These are phyloP conservation scores for Ceratocystis cacaofunesta DNA, from an alignment of 2,329 filamentous ascomycete genomes.

Conservation along the genomic window DNA sequence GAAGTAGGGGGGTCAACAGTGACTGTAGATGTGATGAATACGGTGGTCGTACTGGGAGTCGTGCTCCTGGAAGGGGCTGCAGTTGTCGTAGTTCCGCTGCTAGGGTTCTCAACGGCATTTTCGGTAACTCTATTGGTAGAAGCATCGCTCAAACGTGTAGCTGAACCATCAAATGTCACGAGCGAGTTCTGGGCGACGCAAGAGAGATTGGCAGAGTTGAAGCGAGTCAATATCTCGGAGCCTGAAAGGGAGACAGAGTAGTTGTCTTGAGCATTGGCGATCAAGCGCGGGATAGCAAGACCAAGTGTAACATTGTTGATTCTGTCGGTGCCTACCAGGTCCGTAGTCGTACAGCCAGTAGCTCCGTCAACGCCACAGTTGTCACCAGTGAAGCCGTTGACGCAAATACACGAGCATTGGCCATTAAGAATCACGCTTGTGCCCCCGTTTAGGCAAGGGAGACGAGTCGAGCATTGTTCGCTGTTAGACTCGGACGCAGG, in stretches of 20 bases:
- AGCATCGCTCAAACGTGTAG: conserved; percentile 24
- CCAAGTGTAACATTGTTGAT: conserved; percentile 64
- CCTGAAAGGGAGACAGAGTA: conserved; percentile 65
- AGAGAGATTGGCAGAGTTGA: conserved; percentile 60
- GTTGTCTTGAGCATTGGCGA: conserved; percentile 47
- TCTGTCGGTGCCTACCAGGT: conserved; percentile 25
- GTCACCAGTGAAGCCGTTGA: conserved; percentile 63
- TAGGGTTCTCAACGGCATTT: background rate
- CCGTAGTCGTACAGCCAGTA: conserved; percentile 39
- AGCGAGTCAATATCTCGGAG: conserved; percentile 55
- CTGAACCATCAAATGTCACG: conserved; percentile 60
- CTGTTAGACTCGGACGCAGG: conserved; percentile 26
- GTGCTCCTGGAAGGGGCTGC: conserved; percentile 6
- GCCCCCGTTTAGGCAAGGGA: conserved; percentile 67
- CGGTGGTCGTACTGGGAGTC: conserved; percentile 6
- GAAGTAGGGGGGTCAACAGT: conserved; percentile 12
- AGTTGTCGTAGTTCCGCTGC: conserved; percentile 9
- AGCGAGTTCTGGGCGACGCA: conserved; percentile 78
- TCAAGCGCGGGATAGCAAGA: conserved; percentile 58
- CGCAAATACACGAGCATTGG: conserved; percentile 73
- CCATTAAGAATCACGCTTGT: conserved; percentile 53
- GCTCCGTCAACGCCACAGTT: conserved; percentile 35
- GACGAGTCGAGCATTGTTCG: conserved; percentile 42
- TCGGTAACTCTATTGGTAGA: background rate
- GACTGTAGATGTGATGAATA: conserved; percentile 11